Evolutionary conservation across 441 rosid species (phyloP), one percentile per base, ranked within the genome.

Genomic region (Pelargonium exstipulatum): DNA sequence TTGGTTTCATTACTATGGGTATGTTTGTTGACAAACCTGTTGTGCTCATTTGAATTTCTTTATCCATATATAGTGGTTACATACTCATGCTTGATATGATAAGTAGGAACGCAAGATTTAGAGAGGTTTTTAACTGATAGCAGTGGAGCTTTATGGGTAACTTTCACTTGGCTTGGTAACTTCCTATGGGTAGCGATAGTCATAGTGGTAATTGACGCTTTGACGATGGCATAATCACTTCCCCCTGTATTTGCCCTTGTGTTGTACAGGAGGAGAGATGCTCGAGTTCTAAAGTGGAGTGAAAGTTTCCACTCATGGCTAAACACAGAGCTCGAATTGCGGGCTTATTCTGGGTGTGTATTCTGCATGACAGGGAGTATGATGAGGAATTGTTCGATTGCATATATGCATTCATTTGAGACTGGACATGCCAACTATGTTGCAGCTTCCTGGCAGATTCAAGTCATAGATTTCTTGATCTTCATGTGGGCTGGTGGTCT

Each of bases 181-280:
- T 53, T 60, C 51, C 70, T 42, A 49, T 75, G 76, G 80, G 75
- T 83, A 77, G 80, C 66, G 60, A 73, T 83, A 81, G 72, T 77
- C 70, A 1, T 83, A 83, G 85, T 74, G 82, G 81, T 80, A 82
- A 83, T 80, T 83, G 77, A 73, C 79, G 76, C 79, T 74, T 79
- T 79, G 82, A 81, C 81, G 81, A 84, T 80, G 79, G 79, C 82
- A 87, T 91, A 86, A 87, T 91, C 86, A 81, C 80, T 84, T 77
- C 85, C 80, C 85, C 87, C 84, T 85, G 86, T 85, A 84, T 87
- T 87, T 83, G 84, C 83, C 83, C 86, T 86, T 83, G 88, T 83
- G 84, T 83, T 85, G 83, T 76, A 88, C 89, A 84, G 86, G 89
- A 82, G 85, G 84, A 81, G 77, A 73, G 86, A 82, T 81, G 85